These are phyloP conservation scores for Microstegium vimineum DNA, from an alignment of 176 grass and related monocot genomes.

Conservation along the genomic window DNA sequence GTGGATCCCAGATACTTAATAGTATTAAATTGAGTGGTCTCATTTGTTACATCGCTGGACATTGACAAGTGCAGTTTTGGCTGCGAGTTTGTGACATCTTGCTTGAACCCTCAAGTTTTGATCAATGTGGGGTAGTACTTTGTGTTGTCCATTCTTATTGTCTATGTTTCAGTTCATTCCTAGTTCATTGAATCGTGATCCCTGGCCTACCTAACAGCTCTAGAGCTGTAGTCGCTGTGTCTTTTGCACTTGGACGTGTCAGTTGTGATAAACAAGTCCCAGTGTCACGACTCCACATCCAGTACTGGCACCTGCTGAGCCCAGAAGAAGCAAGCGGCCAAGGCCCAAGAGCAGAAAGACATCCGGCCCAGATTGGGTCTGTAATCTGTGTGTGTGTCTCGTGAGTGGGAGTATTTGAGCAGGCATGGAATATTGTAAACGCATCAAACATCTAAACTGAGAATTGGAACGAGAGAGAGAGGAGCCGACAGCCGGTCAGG, in stretches of 20 bases:
- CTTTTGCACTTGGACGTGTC: slow-evolving; percentile 33
- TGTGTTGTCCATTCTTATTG: slow-evolving; percentile 35
- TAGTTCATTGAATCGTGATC: slow-evolving; percentile 3
- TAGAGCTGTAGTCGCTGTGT: slow-evolving; percentile 25
- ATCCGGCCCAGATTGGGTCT: no score
- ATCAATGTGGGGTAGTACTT: slow-evolving; percentile 29
- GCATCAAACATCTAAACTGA: no score
- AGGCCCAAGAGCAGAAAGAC: no score
- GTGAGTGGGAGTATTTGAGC: no score
- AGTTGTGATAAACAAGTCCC: slow-evolving; percentile 1
- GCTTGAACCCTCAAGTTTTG: slow-evolving; percentile 17
- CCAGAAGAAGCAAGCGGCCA: no score
- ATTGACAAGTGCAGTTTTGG: slow-evolving; percentile 38
- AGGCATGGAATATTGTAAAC: no score
- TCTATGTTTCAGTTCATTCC: neutral
- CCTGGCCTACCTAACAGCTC: slow-evolving; percentile 23
- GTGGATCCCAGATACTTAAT: slow-evolving; percentile 28
- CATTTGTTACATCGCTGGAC: slow-evolving; percentile 9
- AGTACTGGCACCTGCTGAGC: no score
- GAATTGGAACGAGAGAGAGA: no score
- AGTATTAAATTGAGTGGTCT: slow-evolving; percentile 13
- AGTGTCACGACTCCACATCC: no score
- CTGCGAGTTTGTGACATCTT: slow-evolving; percentile 19
- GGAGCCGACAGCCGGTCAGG: no score
- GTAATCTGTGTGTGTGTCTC: no score